Evolutionary conservation across 495 filamentous ascomycete species (phyloP).

Genomic region (Daldinia childiae): DNA sequence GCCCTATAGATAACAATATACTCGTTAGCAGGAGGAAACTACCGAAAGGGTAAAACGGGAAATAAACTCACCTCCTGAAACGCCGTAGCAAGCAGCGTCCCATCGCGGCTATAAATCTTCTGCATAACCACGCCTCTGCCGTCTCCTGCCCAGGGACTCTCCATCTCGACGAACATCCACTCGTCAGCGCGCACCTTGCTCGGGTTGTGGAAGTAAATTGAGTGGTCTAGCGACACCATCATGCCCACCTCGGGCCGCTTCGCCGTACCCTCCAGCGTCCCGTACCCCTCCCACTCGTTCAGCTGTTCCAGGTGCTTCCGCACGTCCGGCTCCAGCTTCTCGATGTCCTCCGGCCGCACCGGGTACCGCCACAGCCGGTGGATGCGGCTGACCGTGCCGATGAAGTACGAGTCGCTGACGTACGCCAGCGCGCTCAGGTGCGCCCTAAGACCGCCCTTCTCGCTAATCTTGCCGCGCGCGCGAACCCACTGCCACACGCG

Average conservation of each 20-base stretch:
- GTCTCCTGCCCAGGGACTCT: slow-evolving; percentile 92
- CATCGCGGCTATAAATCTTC: slow-evolving; percentile 86
- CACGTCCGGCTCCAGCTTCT: slow-evolving; percentile 43
- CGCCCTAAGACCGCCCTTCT: slow-evolving; percentile 75
- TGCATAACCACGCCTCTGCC: slow-evolving; percentile 87
- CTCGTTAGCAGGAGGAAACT: slow-evolving; percentile 6
- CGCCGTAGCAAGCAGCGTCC: slow-evolving; percentile 83
- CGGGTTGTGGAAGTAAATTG: slow-evolving; percentile 92
- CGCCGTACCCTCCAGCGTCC: slow-evolving; percentile 33
- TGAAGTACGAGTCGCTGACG: slow-evolving; percentile 90
- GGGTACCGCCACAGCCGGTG: slow-evolving; percentile 75
- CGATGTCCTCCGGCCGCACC: slow-evolving; percentile 49
- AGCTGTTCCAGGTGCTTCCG: slow-evolving; percentile 45
- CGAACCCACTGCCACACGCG: slow-evolving; percentile 84
- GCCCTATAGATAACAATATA: slow-evolving; percentile 48
- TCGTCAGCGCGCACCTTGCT: slow-evolving; percentile 83
- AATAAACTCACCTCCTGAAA: slow-evolving; percentile 76
- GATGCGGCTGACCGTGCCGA: slow-evolving; percentile 82
- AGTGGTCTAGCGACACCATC: slow-evolving; percentile 88
- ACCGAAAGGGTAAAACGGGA: slow-evolving; percentile 27
- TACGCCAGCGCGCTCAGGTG: slow-evolving; percentile 91
- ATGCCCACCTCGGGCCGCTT: slow-evolving; percentile 74
- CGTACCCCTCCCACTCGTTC: slow-evolving; percentile 52
- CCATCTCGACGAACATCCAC: slow-evolving; percentile 93
- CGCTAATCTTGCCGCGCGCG: slow-evolving; percentile 75